Percentiles rank a stretch among this genome's conserved stretches.
phyloP scores from a whole-genome alignment of 768 basidiomycete species.

The Serendipita indica region DNA sequence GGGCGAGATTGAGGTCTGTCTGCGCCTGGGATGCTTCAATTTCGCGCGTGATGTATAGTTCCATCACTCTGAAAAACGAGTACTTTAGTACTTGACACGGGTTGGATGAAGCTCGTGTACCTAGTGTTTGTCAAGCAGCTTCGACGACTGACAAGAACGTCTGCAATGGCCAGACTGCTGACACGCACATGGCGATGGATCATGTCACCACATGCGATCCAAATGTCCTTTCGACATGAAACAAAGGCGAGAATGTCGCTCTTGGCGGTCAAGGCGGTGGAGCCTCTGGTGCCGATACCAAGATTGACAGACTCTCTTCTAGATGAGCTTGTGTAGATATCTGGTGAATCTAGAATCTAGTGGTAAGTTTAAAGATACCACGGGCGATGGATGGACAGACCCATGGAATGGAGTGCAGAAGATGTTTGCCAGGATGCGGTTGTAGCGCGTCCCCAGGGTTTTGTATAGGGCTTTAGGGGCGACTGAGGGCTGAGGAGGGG shows the following conservation, averaged over 20 bases:
- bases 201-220: not conserved
- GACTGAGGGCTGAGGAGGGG: not conserved
- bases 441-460: not conserved
- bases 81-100: not conserved
- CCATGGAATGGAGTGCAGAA: too few species aligned
- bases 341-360: too few species aligned
- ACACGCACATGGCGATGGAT: not conserved
- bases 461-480: slow-evolving; percentile 6
- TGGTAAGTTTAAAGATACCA: too few species aligned
- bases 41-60: slow-evolving; percentile 6
- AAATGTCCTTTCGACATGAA: not conserved
- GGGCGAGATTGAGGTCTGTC: not conserved
- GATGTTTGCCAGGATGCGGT: not conserved
- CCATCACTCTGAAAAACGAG: not conserved
- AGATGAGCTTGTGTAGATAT: too few species aligned
- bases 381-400: too few species aligned
- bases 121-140: not conserved
- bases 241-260: not conserved
- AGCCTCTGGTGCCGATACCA: not conserved
- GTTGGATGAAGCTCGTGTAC: not conserved
- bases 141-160: not conserved
- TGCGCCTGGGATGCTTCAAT: slow-evolving; percentile 1
- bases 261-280: not conserved
- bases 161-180: not conserved
- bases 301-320: too few species aligned